Evolutionary conservation across 495 filamentous ascomycete genomes (phyloP).

Genomic region (Cercophora scortea): DNA sequence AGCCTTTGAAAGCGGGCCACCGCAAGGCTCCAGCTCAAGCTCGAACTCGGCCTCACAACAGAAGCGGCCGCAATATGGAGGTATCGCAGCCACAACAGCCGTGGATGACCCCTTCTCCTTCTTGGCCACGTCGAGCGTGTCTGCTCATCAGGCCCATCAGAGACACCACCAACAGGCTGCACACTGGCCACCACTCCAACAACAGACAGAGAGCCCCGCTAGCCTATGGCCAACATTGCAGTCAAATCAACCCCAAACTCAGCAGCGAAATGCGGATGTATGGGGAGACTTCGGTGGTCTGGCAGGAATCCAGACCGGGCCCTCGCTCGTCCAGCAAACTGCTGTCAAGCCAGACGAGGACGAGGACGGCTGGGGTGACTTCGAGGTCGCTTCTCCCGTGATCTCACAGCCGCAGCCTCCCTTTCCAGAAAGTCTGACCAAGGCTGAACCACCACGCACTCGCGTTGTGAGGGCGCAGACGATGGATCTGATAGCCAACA

Average conservation of each 20-base stretch:
- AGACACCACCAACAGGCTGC: constrained; percentile 14
- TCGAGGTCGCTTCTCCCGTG: constrained; percentile 46
- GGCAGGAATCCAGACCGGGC: constrained; percentile 4
- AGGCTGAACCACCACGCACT: constrained; percentile 12
- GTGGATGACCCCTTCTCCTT: constrained; percentile 18
- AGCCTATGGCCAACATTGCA: constrained; percentile 9
- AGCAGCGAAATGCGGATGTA: background rate
- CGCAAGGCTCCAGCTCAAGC: background rate
- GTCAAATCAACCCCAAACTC: constrained; percentile 2
- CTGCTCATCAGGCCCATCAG: constrained; percentile 9
- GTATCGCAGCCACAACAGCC: background rate
- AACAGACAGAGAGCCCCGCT: constrained; percentile 5
- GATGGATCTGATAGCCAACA: constrained; percentile 37
- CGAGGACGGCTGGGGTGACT: constrained; percentile 71
- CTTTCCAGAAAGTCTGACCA: background rate
- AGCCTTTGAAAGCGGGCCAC: constrained; percentile 52
- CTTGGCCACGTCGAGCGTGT: background rate
- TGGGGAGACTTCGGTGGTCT: constrained; percentile 16
- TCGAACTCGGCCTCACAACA: constrained; percentile 15
- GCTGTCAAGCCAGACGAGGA: constrained; percentile 30
- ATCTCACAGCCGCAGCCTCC: constrained; percentile 2
- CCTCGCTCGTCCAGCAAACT: background rate
- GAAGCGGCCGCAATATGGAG: constrained; percentile 6
- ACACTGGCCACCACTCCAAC: constrained; percentile 11
- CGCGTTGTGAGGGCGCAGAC: constrained; percentile 32